These are phyloP conservation scores for Penicillium manginii DNA, from an alignment of 495 filamentous ascomycete genomes.

Conservation along the genomic window DNA sequence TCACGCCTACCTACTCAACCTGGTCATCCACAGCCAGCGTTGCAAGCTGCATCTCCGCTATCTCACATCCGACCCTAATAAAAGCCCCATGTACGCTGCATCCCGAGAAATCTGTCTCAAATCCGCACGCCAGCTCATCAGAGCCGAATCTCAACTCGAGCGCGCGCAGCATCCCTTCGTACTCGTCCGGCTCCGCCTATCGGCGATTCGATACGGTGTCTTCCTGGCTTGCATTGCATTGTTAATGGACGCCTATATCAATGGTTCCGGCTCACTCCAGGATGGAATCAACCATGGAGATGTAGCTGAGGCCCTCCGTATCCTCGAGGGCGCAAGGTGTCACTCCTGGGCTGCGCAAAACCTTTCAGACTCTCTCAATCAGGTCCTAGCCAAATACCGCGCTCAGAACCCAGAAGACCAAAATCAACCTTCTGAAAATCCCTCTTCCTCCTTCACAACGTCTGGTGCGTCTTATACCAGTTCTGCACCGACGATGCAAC, in stretches of 20 bases:
- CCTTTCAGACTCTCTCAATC: not conserved
- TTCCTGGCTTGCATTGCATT: not conserved
- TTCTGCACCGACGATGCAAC: too few relatives aligned
- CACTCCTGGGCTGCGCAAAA: not conserved
- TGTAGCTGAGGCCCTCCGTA: not conserved
- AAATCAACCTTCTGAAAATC: too few relatives aligned
- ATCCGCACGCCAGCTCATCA: not conserved
- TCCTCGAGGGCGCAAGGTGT: not conserved
- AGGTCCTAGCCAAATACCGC: not conserved
- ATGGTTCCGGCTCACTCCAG: not conserved
- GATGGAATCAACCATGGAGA: not conserved
- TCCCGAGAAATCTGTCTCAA: not conserved
- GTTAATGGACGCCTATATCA: not conserved
- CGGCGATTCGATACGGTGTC: not conserved
- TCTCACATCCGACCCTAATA: not conserved
- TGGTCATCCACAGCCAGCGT: too few relatives aligned
- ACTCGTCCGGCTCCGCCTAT: not conserved
- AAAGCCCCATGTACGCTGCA: not conserved
- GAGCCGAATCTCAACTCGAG: not conserved
- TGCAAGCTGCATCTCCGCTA: too few relatives aligned
- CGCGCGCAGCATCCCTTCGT: not conserved
- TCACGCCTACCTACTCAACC: too few relatives aligned
- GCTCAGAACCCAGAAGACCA: too few relatives aligned
- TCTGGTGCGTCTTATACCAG: too few relatives aligned
- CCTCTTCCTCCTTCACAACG: too few relatives aligned